A percentile compares a stretch with the other conserved stretches of the same genome.
Evolutionary conservation across 2,329 filamentous ascomycete species (phyloP).

Genomic region (Cyclaneusma minus): DNA sequence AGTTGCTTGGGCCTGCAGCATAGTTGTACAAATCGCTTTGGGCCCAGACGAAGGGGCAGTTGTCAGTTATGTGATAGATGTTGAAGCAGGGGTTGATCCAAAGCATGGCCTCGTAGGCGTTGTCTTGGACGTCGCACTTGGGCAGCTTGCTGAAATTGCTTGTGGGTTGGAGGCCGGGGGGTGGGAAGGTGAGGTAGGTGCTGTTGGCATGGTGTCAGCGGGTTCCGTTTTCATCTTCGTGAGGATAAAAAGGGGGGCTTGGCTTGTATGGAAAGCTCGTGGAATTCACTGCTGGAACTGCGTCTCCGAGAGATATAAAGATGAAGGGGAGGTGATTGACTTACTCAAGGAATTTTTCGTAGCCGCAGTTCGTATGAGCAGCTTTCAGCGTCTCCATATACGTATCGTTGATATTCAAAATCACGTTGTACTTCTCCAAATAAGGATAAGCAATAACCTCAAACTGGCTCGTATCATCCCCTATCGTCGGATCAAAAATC

Average conservation of each 20-base stretch:
- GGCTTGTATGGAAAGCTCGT: slow-evolving; percentile 2
- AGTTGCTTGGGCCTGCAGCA: slow-evolving; percentile 24
- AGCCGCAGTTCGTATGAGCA: too few relatives aligned
- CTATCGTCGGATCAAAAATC: slow-evolving; percentile 41
- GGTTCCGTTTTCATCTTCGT: slow-evolving; percentile 17
- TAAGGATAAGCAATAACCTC: too few relatives aligned
- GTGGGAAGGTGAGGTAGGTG: slow-evolving; percentile 27
- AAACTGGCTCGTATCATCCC: slow-evolving; percentile 23
- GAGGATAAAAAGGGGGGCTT: slow-evolving; percentile 1
- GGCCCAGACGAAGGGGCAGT: slow-evolving; percentile 24
- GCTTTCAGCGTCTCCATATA: too few relatives aligned
- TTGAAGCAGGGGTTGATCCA: slow-evolving; percentile 33
- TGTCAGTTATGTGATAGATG: slow-evolving; percentile 28
- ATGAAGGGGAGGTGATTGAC: too few relatives aligned
- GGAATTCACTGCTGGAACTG: slow-evolving; percentile 10
- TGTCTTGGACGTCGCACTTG: slow-evolving; percentile 24
- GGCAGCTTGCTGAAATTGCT: slow-evolving; percentile 12
- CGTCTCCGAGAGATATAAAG: too few relatives aligned
- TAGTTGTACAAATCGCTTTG: slow-evolving; percentile 20
- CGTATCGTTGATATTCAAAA: too few relatives aligned
- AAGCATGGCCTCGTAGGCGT: slow-evolving; percentile 21
- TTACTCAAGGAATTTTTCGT: too few relatives aligned
- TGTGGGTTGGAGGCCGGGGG: slow-evolving; percentile 19
- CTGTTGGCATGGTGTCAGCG: slow-evolving; percentile 30
- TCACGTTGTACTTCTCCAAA: too few relatives aligned